phyloP scores from a whole-genome alignment of 257 asterid genomes.

The Capsicum rhomboideum region DNA sequence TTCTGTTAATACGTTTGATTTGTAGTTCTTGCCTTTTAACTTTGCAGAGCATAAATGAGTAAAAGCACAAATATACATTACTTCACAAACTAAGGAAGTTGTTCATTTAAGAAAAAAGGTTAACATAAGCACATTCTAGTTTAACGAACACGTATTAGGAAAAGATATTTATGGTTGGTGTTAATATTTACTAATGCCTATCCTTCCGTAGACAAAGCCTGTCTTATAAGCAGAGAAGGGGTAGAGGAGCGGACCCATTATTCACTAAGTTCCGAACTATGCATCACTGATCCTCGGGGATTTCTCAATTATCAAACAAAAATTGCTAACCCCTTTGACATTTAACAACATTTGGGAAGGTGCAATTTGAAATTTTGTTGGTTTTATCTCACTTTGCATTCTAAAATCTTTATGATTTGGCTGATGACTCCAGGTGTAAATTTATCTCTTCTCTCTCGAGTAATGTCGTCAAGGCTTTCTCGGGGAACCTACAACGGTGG shows the following conservation, averaged over 20 bases:
- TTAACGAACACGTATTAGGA: not conserved
- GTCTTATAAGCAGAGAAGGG: not conserved
- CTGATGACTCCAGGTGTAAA: slow-evolving; percentile 49
- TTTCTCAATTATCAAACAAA: not conserved
- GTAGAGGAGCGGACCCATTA: not conserved
- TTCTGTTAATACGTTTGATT: not conserved
- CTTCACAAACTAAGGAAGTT: not conserved
- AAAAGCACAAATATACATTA: not conserved
- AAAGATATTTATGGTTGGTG: not conserved
- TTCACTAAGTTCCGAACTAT: not conserved
- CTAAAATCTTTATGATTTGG: not conserved
- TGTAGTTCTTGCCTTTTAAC: not conserved
- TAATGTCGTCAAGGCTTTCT: slow-evolving; percentile 93
- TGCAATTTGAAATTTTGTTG: not conserved
- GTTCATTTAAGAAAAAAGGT: not conserved
- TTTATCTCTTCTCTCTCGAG: slow-evolving; percentile 79
- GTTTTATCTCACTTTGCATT: not conserved
- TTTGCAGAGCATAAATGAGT: not conserved
- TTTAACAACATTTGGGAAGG: not conserved
- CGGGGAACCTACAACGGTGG: slow-evolving; percentile 93
- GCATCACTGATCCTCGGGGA: not conserved
- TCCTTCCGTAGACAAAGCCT: not conserved
- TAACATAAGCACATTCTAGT: not conserved
- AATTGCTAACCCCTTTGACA: not conserved
- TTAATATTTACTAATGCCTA: not conserved